Conservation (phyloP, 805 yeast species). For the Citeromyces matritensis region DNA sequence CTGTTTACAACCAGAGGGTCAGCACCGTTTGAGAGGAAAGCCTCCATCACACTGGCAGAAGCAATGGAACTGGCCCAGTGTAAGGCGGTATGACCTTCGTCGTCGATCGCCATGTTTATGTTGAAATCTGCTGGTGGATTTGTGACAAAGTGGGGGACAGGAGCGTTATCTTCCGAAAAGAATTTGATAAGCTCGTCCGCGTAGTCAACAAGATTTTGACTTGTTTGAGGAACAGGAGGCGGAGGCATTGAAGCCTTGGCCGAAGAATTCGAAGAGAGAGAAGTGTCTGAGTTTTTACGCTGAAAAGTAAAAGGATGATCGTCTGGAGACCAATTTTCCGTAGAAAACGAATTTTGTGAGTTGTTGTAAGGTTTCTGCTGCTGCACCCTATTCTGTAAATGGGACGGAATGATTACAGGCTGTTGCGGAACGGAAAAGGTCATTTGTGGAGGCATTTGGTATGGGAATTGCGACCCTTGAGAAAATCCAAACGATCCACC, state of each 20-base stretch:
- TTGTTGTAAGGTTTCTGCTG: slow-evolving; percentile 7
- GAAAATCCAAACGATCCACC: background rate
- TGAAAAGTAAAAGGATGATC: slow-evolving; percentile 10
- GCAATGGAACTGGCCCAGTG: slow-evolving; percentile 87
- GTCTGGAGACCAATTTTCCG: slow-evolving; percentile 14
- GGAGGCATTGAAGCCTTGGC: slow-evolving; percentile 3
- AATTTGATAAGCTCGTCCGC: slow-evolving; percentile 28
- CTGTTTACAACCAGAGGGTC: slow-evolving; percentile 36
- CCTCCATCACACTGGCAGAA: slow-evolving; percentile 39
- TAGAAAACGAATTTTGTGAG: slow-evolving; percentile 4
- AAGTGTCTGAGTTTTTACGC: slow-evolving; percentile 21
- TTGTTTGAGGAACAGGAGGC: background rate
- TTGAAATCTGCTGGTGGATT: slow-evolving; percentile 50
- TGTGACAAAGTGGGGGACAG: slow-evolving; percentile 21
- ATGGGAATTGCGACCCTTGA: slow-evolving; percentile 1
- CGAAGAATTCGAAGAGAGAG: slow-evolving; percentile 23
- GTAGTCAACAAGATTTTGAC: slow-evolving; percentile 14
- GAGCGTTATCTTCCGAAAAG: slow-evolving; percentile 30
- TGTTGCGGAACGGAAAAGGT: slow-evolving; percentile 6
- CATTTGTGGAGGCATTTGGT: slow-evolving; percentile 1
- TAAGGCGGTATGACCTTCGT: slow-evolving; percentile 67
- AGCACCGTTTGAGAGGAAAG: slow-evolving; percentile 42
- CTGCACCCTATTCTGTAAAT: too few species aligned
- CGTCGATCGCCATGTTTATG: slow-evolving; percentile 56
- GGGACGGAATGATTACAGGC: slow-evolving; percentile 2